Percentiles rank a stretch among this genome's conserved stretches.
Evolutionary conservation across 2,329 filamentous ascomycete genomes (phyloP).

Genomic region (Nigrograna mackinnonii): DNA sequence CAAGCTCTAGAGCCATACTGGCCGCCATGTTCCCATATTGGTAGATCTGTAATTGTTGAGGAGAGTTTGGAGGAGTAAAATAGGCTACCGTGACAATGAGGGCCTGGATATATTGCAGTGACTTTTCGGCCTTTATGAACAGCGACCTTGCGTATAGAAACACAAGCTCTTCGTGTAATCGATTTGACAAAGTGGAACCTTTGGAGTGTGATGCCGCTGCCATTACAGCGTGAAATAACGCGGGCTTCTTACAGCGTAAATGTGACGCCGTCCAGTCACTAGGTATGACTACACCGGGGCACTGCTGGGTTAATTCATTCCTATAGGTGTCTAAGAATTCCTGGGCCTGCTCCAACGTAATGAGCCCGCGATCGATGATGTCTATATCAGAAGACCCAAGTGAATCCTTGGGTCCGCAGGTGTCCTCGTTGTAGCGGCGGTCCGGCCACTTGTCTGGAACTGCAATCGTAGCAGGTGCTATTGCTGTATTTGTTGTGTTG

Average conservation of each 20-base stretch:
- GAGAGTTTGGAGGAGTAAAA: conserved; percentile 36
- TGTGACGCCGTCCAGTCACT: conserved; percentile 34
- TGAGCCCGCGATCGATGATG: conserved; percentile 37
- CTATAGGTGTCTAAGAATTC: conserved; percentile 34
- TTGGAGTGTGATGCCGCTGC: conserved; percentile 38
- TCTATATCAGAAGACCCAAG: conserved; percentile 30
- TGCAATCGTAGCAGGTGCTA: background rate
- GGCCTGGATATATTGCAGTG: conserved; percentile 38
- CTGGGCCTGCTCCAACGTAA: conserved; percentile 28
- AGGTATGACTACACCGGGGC: conserved; percentile 32
- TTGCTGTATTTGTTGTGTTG: background rate
- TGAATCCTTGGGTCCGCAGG: conserved; percentile 21
- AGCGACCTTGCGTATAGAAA: conserved; percentile 34
- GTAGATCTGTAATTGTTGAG: conserved; percentile 36
- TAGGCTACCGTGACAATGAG: conserved; percentile 37
- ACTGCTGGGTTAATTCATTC: conserved; percentile 29
- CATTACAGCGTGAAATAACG: conserved; percentile 40
- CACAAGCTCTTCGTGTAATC: conserved; percentile 36
- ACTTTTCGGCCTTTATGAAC: conserved; percentile 42
- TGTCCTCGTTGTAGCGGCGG: background rate
- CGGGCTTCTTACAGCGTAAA: conserved; percentile 32
- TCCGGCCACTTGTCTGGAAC: conserved; percentile 11
- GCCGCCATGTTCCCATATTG: conserved; percentile 40
- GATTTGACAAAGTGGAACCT: conserved; percentile 32
- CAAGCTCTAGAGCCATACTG: conserved; percentile 40